A percentile compares a stretch with the other conserved stretches of the same genome.
phyloP scores from a whole-genome alignment of 2,329 filamentous ascomycete genomes.

The Fusarium multiceps region DNA sequence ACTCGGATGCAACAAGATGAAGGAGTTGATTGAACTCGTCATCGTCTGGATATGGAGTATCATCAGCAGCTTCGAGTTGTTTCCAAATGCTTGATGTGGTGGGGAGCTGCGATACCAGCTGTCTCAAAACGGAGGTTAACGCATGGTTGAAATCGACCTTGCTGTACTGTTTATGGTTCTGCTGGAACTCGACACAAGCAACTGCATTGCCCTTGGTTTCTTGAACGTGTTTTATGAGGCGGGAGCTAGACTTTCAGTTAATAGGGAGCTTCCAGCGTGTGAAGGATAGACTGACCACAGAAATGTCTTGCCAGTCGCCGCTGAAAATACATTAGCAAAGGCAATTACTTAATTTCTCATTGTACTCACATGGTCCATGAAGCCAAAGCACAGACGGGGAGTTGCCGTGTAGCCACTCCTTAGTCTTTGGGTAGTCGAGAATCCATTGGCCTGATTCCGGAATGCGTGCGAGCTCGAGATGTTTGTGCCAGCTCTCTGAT shows the following conservation, averaged over 20 bases:
- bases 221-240: background rate
- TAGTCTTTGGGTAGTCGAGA: background rate
- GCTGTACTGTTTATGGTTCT: background rate
- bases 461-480: background rate
- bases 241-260: background rate
- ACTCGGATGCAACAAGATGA: background rate
- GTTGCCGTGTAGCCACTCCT: background rate
- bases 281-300: background rate
- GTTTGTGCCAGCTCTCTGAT: background rate
- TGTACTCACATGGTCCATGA: constrained; percentile 6
- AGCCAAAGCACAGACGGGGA: background rate
- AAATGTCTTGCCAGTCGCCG: constrained; percentile 18
- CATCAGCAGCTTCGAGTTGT: background rate
- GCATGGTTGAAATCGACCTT: background rate
- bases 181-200: background rate
- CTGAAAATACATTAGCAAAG: background rate
- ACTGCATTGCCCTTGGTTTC: background rate
- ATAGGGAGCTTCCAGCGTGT: rapidly evolving
- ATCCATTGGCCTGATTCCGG: background rate
- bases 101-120: background rate
- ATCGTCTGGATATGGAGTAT: background rate
- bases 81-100: rapidly evolving
- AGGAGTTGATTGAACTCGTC: background rate
- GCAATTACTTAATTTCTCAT: rapidly evolving
- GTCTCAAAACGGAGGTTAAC: background rate